Conservation (phyloP, 805 yeast species). For the Wickerhamiella qilinensis region DNA sequence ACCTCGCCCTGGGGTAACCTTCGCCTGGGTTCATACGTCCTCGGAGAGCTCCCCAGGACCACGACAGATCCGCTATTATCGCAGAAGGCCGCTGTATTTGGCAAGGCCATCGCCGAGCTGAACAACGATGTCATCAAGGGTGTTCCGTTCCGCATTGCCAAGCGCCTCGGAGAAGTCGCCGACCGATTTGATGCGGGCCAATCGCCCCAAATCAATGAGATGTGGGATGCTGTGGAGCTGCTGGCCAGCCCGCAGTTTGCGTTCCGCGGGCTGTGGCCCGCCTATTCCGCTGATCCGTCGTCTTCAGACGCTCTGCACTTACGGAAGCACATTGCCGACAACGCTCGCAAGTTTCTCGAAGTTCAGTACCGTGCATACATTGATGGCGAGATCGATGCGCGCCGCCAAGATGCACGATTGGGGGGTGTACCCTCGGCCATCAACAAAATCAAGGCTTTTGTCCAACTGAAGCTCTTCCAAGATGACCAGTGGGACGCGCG, state of each 20-base stretch:
- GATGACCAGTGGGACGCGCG: slow-evolving; percentile 35
- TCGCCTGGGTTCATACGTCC: slow-evolving; percentile 1
- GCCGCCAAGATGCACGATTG: slow-evolving; percentile 29
- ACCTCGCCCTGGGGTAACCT: neutral
- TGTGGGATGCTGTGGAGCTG: slow-evolving; percentile 9
- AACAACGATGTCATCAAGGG: slow-evolving; percentile 49
- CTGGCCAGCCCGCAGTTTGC: slow-evolving; percentile 1
- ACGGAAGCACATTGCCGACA: slow-evolving; percentile 32
- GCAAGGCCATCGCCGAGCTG: slow-evolving; percentile 50
- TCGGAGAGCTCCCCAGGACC: slow-evolving; percentile 3
- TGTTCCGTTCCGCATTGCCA: slow-evolving; percentile 39
- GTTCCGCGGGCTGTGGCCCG: slow-evolving; percentile 1
- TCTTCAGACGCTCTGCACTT: slow-evolving; percentile 14
- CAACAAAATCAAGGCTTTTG: slow-evolving; percentile 55
- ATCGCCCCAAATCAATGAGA: slow-evolving; percentile 48
- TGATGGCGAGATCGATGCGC: slow-evolving; percentile 44
- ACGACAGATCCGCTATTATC: neutral
- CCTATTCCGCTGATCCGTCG: slow-evolving; percentile 23
- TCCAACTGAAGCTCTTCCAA: slow-evolving; percentile 28
- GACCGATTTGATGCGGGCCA: slow-evolving; percentile 34
- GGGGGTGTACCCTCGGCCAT: slow-evolving; percentile 59
- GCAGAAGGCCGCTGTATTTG: slow-evolving; percentile 32
- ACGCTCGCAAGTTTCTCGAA: slow-evolving; percentile 50
- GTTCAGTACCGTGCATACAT: slow-evolving; percentile 61
- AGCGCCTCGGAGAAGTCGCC: slow-evolving; percentile 44